A percentile compares a stretch with the other conserved stretches of the same genome.
These are phyloP conservation scores for Debaryomyces castellii DNA, from an alignment of 805 yeast species.

Conservation along the genomic window DNA sequence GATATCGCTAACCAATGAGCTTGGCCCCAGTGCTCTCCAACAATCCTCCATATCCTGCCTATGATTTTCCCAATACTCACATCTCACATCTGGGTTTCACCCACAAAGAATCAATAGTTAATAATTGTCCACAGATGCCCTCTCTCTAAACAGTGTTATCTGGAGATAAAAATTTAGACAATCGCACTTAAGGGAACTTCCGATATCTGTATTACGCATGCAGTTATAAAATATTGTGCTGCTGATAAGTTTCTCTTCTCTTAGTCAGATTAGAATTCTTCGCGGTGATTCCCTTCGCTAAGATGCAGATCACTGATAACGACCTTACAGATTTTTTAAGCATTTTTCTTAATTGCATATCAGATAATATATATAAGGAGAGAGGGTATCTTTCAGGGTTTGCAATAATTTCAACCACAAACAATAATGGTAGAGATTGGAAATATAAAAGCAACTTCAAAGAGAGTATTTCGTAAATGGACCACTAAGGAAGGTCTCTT, in stretches of 20 bases:
- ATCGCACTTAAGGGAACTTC: no score
- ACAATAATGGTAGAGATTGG: constrained; percentile 2
- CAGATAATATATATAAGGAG: not conserved
- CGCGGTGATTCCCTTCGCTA: not conserved
- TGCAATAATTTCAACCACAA: not conserved
- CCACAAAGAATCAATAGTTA: not conserved
- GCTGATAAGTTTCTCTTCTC: not conserved
- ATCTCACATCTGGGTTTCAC: no score
- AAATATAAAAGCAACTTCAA: constrained; percentile 13
- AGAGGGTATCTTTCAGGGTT: not conserved
- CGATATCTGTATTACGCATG: not conserved
- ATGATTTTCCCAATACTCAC: no score
- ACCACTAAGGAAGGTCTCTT: constrained; percentile 77
- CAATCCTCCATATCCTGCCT: no score
- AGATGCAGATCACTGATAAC: not conserved
- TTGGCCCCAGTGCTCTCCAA: no score
- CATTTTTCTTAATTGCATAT: not conserved
- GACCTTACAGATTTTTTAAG: not conserved
- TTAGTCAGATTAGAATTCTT: not conserved
- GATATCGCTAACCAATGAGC: not conserved
- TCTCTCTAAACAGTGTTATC: no score
- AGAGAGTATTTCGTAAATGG: constrained; percentile 40
- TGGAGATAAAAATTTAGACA: no score
- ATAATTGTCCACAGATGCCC: no score
- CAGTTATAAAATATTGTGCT: not conserved